phyloP scores from a whole-genome alignment of 495 filamentous ascomycete species.

The Lindgomyces ingoldianus region DNA sequence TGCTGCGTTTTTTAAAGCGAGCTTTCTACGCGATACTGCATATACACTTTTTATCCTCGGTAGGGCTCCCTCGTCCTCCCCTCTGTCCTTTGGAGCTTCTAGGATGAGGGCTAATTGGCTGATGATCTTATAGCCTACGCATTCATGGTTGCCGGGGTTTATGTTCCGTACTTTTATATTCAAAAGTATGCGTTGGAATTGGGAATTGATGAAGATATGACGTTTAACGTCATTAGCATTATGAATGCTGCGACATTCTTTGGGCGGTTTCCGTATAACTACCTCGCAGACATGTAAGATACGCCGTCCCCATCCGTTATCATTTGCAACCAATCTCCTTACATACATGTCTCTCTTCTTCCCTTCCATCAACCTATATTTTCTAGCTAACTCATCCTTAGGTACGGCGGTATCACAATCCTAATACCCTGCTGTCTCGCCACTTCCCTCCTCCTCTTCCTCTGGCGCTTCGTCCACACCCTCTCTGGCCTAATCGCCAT shows the following conservation, averaged over 20 bases:
- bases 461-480: slow-evolving; percentile 18
- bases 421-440: slow-evolving; percentile 22
- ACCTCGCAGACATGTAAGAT: slow-evolving; percentile 18
- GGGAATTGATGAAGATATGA: neutral
- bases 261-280: slow-evolving; percentile 24
- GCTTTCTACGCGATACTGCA: neutral
- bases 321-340: no score
- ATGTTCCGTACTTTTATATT: slow-evolving; percentile 26
- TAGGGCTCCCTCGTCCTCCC: slow-evolving; percentile 54
- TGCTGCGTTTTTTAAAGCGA: neutral
- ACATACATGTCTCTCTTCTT: neutral
- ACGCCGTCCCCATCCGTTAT: no score
- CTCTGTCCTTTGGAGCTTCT: slow-evolving; percentile 22
- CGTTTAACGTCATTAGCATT: slow-evolving; percentile 21
- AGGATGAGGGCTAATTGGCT: slow-evolving; percentile 24
- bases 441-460: slow-evolving; percentile 14
- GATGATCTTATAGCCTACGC: slow-evolving; percentile 51
- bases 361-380: slow-evolving; percentile 28
- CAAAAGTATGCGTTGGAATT: slow-evolving; percentile 16
- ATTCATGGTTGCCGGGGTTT: slow-evolving; percentile 8
- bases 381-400: slow-evolving; percentile 56
- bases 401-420: slow-evolving; percentile 30
- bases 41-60: slow-evolving; percentile 21
- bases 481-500: slow-evolving; percentile 7
- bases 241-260: slow-evolving; percentile 23